phyloP scores from a whole-genome alignment of 768 basidiomycete species.

The Lactarius quietus region DNA sequence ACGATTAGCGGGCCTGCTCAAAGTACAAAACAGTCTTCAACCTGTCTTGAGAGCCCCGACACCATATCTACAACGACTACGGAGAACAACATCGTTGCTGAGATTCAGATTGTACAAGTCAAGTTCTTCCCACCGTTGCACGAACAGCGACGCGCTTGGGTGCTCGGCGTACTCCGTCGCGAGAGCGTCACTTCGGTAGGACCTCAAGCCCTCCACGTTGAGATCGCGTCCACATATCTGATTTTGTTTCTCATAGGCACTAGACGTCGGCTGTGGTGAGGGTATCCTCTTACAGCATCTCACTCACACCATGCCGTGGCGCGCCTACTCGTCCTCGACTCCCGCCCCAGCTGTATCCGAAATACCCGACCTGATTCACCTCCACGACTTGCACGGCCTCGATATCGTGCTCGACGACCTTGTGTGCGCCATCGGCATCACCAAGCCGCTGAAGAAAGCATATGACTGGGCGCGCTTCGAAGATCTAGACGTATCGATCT shows the following conservation, averaged over 20 bases:
- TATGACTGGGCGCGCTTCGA: constrained; percentile 56
- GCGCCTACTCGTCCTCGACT: too few species aligned
- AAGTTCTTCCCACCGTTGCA: constrained; percentile 65
- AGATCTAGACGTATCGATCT: constrained; percentile 58
- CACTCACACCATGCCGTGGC: too few species aligned
- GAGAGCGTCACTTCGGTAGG: constrained; percentile 52
- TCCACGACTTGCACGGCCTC: too few species aligned
- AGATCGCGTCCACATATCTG: not conserved
- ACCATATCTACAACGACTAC: not conserved
- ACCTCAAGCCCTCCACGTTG: not conserved
- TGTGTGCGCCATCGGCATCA: constrained; percentile 46
- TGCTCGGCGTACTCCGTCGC: constrained; percentile 56
- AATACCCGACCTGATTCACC: too few species aligned
- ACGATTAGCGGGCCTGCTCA: too few species aligned
- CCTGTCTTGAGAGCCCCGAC: not conserved
- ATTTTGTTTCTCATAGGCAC: constrained; percentile 47
- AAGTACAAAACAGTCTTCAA: too few species aligned
- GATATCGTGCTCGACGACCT: constrained; percentile 53
- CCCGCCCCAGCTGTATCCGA: too few species aligned
- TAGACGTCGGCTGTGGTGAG: constrained; percentile 85
- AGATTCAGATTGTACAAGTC: constrained; percentile 32
- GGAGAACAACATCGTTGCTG: not conserved
- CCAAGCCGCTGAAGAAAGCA: constrained; percentile 38
- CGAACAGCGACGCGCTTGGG: constrained; percentile 69
- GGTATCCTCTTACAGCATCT: constrained; percentile 69